These are phyloP conservation scores for Candida vartiovaarae DNA, from an alignment of 805 yeast species.

Conservation along the genomic window DNA sequence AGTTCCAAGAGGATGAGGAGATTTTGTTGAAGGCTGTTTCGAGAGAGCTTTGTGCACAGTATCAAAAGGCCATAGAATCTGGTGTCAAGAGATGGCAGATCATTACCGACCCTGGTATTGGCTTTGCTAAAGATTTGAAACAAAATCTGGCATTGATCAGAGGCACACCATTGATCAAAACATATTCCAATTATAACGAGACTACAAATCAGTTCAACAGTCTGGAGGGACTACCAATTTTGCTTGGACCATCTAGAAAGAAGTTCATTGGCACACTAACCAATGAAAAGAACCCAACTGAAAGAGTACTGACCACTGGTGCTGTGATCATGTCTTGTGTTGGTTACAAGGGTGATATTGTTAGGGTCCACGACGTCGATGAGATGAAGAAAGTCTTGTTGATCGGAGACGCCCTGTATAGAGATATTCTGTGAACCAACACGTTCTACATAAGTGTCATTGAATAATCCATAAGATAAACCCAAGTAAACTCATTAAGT, in stretches of 20 bases:
- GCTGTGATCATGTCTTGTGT: slow-evolving; percentile 70
- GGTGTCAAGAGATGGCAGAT: slow-evolving; percentile 90
- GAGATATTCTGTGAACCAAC: slow-evolving; percentile 18
- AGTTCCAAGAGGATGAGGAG: slow-evolving; percentile 21
- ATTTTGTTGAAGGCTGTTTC: slow-evolving; percentile 50
- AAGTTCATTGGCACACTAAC: slow-evolving; percentile 75
- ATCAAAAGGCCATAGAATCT: slow-evolving; percentile 44
- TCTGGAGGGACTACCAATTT: slow-evolving; percentile 43
- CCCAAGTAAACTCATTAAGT: slow-evolving; percentile 4
- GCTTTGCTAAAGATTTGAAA: slow-evolving; percentile 78
- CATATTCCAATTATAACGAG: slow-evolving; percentile 36
- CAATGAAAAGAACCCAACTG: slow-evolving; percentile 44
- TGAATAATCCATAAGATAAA: slow-evolving; percentile 1
- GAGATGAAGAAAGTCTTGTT: slow-evolving; percentile 47
- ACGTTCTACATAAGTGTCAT: not conserved
- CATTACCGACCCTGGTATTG: slow-evolving; percentile 90
- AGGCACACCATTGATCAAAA: slow-evolving; percentile 38
- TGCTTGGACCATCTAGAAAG: slow-evolving; percentile 88
- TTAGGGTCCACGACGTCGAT: slow-evolving; percentile 80
- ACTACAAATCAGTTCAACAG: slow-evolving; percentile 13
- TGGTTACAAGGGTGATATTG: slow-evolving; percentile 68
- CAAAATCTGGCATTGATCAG: slow-evolving; percentile 67
- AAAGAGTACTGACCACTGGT: slow-evolving; percentile 71
- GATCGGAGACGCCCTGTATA: slow-evolving; percentile 71
- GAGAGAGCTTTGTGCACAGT: slow-evolving; percentile 53